Evolutionary conservation across 805 yeast species (phyloP).

Genomic region (Vanderwaltozyma polyspora): DNA sequence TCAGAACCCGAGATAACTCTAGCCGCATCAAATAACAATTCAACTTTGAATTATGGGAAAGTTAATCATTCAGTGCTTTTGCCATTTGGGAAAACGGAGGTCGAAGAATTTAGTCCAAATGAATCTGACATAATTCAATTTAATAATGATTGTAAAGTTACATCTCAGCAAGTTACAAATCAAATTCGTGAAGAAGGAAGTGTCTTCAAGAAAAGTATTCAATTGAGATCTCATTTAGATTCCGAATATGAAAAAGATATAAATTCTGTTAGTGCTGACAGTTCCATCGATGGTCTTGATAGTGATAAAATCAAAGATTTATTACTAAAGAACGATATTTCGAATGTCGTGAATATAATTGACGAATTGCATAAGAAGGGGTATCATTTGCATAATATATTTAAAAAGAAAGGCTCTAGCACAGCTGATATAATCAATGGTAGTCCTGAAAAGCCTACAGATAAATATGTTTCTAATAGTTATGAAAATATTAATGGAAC

Average conservation of each 20-base stretch:
- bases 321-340: slow-evolving; percentile 30
- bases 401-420: slow-evolving; percentile 14
- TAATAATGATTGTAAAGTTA: slow-evolving; percentile 1
- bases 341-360: slow-evolving; percentile 29
- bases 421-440: too few relatives aligned
- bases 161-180: slow-evolving; percentile 2
- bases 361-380: slow-evolving; percentile 32
- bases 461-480: not conserved
- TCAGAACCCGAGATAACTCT: not conserved
- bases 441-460: too few relatives aligned
- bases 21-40: not conserved
- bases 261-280: slow-evolving; percentile 6
- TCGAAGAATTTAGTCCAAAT: slow-evolving; percentile 17
- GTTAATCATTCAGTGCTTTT: not conserved
- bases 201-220: slow-evolving; percentile 15
- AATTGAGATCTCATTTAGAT: slow-evolving; percentile 8
- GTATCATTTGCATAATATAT: slow-evolving; percentile 29
- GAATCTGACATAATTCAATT: slow-evolving; percentile 23
- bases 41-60: not conserved
- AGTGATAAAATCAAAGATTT: slow-evolving; percentile 30
- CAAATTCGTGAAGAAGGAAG: slow-evolving; percentile 11
- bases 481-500: not conserved
- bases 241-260: slow-evolving; percentile 1
- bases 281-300: slow-evolving; percentile 16
- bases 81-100: slow-evolving; percentile 14